Evolutionary conservation across 1,284 basidiomycete species (phyloP), one percentile per base, ranked within the genome.

Genomic region (Ceratobasidium sp.): DNA sequence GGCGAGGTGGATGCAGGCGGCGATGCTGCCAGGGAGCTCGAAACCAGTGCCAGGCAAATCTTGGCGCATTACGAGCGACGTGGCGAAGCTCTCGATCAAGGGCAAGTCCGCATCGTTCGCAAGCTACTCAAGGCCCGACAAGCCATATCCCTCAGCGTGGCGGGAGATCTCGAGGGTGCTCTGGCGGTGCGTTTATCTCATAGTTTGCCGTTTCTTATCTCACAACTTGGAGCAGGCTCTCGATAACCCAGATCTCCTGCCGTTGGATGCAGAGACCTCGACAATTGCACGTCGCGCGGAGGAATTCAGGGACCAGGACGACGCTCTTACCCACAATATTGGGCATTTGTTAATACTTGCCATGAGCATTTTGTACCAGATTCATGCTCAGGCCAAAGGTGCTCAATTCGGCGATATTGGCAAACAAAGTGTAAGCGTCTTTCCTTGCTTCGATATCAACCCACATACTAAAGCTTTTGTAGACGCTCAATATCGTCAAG

Each of bases 321-420:
- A 85, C 70, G 86, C 91, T 3, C 83, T 98, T 74, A 92, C 96
- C 73, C 86, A 91, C 72, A 98, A 97, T 80, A 81, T 98, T 76
- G 93, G 94, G 76, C 87, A 88, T 3, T 92, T 97, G 77, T 85
- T 98, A 42, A 87, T 94, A 31, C 86, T 96, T 65, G 91, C 92
- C n/a, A 99, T 98, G 96, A 93, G 95, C 76, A 88, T 90, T 29
- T 86, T 99, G 31, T 91, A 91, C 72, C 86, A 85, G 25, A 85
- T 94, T 8, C 90, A 94, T 74, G 88, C 89, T 72, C 86, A 86
- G 72, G 81, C 89, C 69, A 96, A 96, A 79, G 80, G 83, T n/a
- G 88, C 89, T 29, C 81, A 85, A 47, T 87, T 87, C 62, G 85
- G 89, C 15, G 93, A 94, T 74, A 83, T 85, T 25, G 87, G 86